Conservation (phyloP, 345 rosid species). For the Clausena lansium region DNA sequence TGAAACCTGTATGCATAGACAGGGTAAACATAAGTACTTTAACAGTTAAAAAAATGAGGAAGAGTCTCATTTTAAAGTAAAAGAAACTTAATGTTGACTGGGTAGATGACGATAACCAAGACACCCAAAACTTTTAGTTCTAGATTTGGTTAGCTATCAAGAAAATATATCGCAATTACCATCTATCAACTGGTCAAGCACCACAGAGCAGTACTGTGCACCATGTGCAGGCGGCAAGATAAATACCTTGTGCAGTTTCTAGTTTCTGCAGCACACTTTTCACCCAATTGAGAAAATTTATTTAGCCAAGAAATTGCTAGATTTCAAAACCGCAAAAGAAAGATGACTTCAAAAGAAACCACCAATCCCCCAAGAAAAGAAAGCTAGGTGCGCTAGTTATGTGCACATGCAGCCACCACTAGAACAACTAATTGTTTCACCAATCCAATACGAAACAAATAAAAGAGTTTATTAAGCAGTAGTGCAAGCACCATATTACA, state of each 20-base stretch:
- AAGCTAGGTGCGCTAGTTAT: not conserved
- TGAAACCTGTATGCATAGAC: slow-evolving; percentile 50
- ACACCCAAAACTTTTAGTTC: not conserved
- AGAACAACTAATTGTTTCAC: not conserved
- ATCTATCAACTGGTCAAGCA: not conserved
- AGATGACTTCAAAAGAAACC: not conserved
- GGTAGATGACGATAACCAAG: not conserved
- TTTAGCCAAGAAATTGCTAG: not conserved
- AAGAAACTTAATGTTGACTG: not conserved
- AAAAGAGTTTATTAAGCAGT: not conserved
- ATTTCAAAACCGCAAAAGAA: not conserved
- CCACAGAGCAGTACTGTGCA: not conserved
- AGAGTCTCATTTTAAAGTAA: not conserved
- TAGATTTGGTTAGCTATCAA: not conserved
- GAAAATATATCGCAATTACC: not conserved
- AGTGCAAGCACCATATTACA: not conserved
- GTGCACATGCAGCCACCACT: not conserved
- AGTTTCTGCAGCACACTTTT: not conserved
- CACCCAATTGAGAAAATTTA: not conserved
- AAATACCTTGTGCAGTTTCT: not conserved
- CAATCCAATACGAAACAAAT: not conserved
- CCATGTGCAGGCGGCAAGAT: not conserved
- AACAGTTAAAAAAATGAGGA: not conserved
- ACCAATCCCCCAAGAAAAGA: not conserved
- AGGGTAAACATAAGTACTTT: not conserved